Evolutionary conservation across 352 stramenopile species (phyloP).

Genomic region (Pythium grandisporangium): DNA sequence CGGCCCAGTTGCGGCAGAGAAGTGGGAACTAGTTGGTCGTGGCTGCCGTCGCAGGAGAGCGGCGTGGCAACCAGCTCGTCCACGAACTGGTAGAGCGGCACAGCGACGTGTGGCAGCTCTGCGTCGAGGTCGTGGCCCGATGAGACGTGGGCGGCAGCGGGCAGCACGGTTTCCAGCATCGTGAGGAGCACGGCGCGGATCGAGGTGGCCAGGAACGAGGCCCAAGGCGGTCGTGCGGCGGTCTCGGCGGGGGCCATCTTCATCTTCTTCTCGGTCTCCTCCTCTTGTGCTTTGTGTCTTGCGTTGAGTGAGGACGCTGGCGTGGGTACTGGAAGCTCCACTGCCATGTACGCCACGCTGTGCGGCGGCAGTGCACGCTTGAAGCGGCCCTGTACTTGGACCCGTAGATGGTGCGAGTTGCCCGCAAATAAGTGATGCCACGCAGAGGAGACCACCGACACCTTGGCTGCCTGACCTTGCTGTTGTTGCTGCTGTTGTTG

Average conservation of each 20-base stretch:
- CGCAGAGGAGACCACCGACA: neutral
- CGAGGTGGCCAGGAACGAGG: constrained; percentile 25
- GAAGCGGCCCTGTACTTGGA: constrained; percentile 61
- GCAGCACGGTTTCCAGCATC: constrained; percentile 24
- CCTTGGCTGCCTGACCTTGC: no score
- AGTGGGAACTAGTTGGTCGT: no score
- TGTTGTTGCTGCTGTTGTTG: neutral
- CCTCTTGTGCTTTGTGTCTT: no score
- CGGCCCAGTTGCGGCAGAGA: constrained; percentile 12
- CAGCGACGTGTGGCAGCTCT: constrained; percentile 34
- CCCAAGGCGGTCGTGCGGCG: constrained; percentile 10
- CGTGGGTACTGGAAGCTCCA: constrained; percentile 25
- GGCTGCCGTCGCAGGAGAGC: neutral
- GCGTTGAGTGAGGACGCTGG: no score
- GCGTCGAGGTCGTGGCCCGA: constrained; percentile 15
- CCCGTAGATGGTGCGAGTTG: constrained; percentile 27
- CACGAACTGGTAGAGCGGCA: constrained; percentile 39
- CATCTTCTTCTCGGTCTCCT: no score
- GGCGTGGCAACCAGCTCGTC: constrained; percentile 35
- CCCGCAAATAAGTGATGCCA: constrained; percentile 27
- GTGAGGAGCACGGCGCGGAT: constrained; percentile 24
- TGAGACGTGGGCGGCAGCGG: constrained; percentile 24
- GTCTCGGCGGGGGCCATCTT: no score
- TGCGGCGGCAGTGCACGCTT: constrained; percentile 20
- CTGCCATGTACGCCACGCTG: constrained; percentile 33